Conservation (phyloP, 2,329 filamentous ascomycete species). For the Claviceps sp. region DNA sequence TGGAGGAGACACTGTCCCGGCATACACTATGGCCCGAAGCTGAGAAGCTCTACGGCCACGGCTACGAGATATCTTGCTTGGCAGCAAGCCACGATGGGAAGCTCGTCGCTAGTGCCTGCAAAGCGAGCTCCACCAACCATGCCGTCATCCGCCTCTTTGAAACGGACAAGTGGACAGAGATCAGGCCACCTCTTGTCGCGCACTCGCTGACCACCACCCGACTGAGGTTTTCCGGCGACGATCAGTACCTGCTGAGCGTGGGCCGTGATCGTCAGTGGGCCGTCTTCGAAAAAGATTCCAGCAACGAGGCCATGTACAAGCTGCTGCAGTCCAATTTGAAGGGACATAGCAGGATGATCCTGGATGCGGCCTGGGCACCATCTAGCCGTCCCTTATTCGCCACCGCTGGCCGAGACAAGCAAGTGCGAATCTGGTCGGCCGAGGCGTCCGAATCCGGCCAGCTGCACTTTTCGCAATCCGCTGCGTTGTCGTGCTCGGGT, state of each 20-base stretch:
- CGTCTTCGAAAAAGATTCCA: constrained; percentile 49
- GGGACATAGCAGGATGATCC: constrained; percentile 83
- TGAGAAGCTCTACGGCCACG: constrained; percentile 95
- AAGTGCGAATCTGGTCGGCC: constrained; percentile 55
- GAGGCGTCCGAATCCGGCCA: constrained; percentile 17
- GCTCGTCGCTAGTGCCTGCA: constrained; percentile 82
- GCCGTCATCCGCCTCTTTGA: constrained; percentile 89
- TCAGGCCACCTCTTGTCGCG: constrained; percentile 68
- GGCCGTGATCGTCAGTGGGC: constrained; percentile 88
- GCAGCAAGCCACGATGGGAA: constrained; percentile 61
- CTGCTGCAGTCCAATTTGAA: constrained; percentile 59
- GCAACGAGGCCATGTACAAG: constrained; percentile 32
- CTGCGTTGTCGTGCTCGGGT: constrained; percentile 39
- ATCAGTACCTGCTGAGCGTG: constrained; percentile 67
- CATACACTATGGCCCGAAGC: constrained; percentile 91
- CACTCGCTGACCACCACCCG: constrained; percentile 80
- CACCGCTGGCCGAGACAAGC: constrained; percentile 83
- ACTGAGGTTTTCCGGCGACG: constrained; percentile 65
- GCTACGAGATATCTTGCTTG: constrained; percentile 87
- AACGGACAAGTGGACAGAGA: constrained; percentile 74
- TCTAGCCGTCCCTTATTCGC: constrained; percentile 48
- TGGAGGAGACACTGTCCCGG: constrained; percentile 79
- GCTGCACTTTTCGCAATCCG: constrained; percentile 35
- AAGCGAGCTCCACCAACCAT: constrained; percentile 83
- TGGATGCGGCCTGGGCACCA: constrained; percentile 76